These are phyloP conservation scores for Claviceps sorghi DNA, from an alignment of 2,329 filamentous ascomycete genomes.

Conservation along the genomic window DNA sequence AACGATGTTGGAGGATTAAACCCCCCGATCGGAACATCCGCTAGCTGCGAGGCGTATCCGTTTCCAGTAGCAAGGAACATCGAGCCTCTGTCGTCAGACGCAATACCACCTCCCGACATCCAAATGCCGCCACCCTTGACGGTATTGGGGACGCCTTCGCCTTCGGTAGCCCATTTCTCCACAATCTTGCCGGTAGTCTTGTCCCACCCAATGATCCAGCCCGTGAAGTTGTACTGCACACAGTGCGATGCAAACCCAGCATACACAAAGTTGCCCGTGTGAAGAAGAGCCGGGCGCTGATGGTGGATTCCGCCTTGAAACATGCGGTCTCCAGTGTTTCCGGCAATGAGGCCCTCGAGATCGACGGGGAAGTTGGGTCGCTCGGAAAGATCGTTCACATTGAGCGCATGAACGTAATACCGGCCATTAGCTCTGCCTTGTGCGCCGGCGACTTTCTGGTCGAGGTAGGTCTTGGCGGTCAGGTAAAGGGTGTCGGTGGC, in stretches of 20 bases:
- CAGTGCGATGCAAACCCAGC: slow-evolving; percentile 41
- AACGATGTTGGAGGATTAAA: slow-evolving; percentile 25
- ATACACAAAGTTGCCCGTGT: slow-evolving; percentile 32
- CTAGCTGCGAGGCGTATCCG: slow-evolving; percentile 25
- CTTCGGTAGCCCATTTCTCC: slow-evolving; percentile 26
- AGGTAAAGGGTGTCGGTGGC: slow-evolving; percentile 29
- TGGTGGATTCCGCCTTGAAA: slow-evolving; percentile 38
- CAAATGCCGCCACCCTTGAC: slow-evolving; percentile 29
- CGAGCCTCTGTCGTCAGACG: slow-evolving; percentile 24
- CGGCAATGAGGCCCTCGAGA: slow-evolving; percentile 29
- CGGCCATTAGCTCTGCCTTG: slow-evolving; percentile 21
- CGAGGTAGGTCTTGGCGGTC: slow-evolving; percentile 27
- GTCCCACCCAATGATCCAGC: slow-evolving; percentile 35
- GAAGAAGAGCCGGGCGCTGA: slow-evolving; percentile 33
- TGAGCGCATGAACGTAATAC: slow-evolving; percentile 23
- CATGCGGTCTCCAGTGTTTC: slow-evolving; percentile 32
- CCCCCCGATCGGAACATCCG: slow-evolving; percentile 23
- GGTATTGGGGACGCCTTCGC: slow-evolving; percentile 22
- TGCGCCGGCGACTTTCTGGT: slow-evolving; percentile 17
- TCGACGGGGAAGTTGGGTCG: slow-evolving; percentile 30
- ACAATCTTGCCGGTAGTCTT: slow-evolving; percentile 24
- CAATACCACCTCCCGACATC: slow-evolving; percentile 26
- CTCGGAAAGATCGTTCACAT: slow-evolving; percentile 24
- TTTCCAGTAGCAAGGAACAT: slow-evolving; percentile 26
- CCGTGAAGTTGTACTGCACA: slow-evolving; percentile 41